Percentiles rank a stretch among this genome's conserved stretches.
These are phyloP conservation scores for Debaryomyces udenii DNA, from an alignment of 1,139 yeast genomes.

Conservation along the genomic window DNA sequence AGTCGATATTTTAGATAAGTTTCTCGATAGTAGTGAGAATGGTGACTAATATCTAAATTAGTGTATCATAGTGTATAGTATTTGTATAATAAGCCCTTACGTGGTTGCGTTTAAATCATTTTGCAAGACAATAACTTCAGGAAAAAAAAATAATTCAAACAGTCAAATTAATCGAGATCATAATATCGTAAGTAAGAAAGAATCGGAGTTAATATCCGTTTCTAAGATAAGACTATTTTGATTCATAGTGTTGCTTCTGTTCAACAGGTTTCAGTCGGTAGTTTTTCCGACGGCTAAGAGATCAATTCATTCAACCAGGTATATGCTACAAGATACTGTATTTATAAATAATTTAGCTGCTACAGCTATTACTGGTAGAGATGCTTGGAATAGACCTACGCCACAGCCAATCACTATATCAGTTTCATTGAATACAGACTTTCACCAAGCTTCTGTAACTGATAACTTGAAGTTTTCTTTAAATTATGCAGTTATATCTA, in stretches of 20 bases:
- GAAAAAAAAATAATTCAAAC: neutral
- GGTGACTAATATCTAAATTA: neutral
- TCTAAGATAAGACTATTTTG: constrained; percentile 8
- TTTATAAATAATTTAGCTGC: constrained; percentile 61
- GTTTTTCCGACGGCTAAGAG: constrained; percentile 20
- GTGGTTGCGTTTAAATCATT: too few relatives aligned
- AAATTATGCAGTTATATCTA: constrained; percentile 82
- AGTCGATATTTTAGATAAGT: constrained; percentile 1
- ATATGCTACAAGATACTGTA: constrained; percentile 51
- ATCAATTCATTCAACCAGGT: constrained; percentile 18
- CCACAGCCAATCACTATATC: constrained; percentile 71
- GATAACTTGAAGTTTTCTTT: constrained; percentile 82
- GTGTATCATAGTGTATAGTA: too few relatives aligned
- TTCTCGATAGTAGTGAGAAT: constrained; percentile 4
- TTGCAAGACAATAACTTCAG: neutral
- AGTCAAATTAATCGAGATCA: too few relatives aligned
- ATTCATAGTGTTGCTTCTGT: constrained; percentile 14
- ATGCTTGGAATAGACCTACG: constrained; percentile 73
- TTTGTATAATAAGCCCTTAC: too few relatives aligned
- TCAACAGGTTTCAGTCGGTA: constrained; percentile 21
- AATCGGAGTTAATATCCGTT: constrained; percentile 1
- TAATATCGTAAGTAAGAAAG: too few relatives aligned
- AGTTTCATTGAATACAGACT: constrained; percentile 65
- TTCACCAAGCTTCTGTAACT: constrained; percentile 66
- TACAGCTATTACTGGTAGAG: constrained; percentile 70